These are phyloP conservation scores for Microsporum audouinii DNA, from an alignment of 2,329 filamentous ascomycete species.

Conservation along the genomic window DNA sequence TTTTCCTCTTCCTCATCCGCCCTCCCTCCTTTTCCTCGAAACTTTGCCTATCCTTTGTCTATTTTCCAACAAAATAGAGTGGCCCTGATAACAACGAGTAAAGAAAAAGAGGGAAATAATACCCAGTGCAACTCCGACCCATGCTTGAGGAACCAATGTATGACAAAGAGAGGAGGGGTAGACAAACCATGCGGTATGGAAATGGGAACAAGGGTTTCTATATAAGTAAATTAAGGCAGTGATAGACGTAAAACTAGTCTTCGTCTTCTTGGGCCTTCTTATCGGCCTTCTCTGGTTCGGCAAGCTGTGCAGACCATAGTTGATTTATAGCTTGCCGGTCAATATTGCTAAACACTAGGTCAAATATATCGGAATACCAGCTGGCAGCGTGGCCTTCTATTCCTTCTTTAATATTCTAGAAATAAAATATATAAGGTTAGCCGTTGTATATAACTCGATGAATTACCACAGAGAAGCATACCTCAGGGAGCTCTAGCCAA, in stretches of 20 bases:
- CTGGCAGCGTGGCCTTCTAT: conserved; percentile 81
- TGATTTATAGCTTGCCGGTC: conserved; percentile 62
- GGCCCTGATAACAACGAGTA: not conserved
- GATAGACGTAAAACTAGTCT: not conserved
- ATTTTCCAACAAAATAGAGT: conserved; percentile 2
- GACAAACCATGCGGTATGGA: not conserved
- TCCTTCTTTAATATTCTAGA: conserved; percentile 92
- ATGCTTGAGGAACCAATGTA: conserved; percentile 8
- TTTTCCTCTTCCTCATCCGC: not conserved
- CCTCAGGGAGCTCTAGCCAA: conserved; percentile 93
- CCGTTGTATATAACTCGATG: not conserved
- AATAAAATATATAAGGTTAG: conserved; percentile 1
- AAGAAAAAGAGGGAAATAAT: not conserved
- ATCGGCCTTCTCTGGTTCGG: conserved; percentile 30
- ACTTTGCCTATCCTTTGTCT: not conserved
- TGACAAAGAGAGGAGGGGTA: not conserved
- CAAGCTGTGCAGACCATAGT: conserved; percentile 55
- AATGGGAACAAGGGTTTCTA: conserved; percentile 2
- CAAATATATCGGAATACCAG: conserved; percentile 92
- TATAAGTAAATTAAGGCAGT: not conserved
- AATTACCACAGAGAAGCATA: conserved; percentile 40
- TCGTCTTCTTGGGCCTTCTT: conserved; percentile 1
- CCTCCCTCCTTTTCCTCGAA: not conserved
- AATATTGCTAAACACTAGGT: conserved; percentile 74
- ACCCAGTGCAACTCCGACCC: conserved; percentile 7